Base-by-base conservation (phyloP, 192 early-diverging fungal species). In the Pilobolus umbonatus region DNA sequence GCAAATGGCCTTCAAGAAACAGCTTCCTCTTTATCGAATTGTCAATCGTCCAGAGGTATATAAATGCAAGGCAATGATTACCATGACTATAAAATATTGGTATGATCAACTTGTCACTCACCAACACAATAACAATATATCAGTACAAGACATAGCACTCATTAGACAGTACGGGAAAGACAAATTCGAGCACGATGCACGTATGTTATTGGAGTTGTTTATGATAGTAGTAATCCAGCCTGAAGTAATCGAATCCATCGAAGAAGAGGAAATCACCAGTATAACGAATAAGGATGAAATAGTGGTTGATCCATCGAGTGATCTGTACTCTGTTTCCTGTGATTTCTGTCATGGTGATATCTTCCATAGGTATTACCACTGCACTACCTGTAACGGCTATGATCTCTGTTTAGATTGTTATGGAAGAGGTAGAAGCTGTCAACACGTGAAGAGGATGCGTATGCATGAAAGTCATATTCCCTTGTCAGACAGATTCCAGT, bases 321-420 rank as follows among this genome's bases (percentile, higher is more conserved):
- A 10, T 29, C 17, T 32, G 21, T 51, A 42, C 31, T 22, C 35
- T 12, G 17, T 15, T 9, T 32, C 34, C 11, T 67, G 67, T 38
- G 67, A 68, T 28, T 68, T 68, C 25, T 68, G 67, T 17, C 46
- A 46, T 10, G 21, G 35, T 6, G 67, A 68, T 44, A 50, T 68
- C 0, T 68, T 57, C 30, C 28, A 46, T 4, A 34, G 61, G 10
- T 62, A 57, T 19, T 68, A 62, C 39, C 50, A 62, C 14, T 68
- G 67, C 29, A 21, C 28, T 3, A 10, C 46, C 2, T 68, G 67
- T 35, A 12, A 49, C 0, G 39, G 52, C 4, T 51, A 57, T 36
- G 67, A 68, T 29, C 42, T 68, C 2, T 68, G 67, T 34, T 26
- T 57, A 11, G n/a, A 38, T 15, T 68, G 67, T 25, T 68, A 68